Evolutionary conservation across 345 rosid genomes (phyloP).

Genomic region (Euphorbia tirucalli): DNA sequence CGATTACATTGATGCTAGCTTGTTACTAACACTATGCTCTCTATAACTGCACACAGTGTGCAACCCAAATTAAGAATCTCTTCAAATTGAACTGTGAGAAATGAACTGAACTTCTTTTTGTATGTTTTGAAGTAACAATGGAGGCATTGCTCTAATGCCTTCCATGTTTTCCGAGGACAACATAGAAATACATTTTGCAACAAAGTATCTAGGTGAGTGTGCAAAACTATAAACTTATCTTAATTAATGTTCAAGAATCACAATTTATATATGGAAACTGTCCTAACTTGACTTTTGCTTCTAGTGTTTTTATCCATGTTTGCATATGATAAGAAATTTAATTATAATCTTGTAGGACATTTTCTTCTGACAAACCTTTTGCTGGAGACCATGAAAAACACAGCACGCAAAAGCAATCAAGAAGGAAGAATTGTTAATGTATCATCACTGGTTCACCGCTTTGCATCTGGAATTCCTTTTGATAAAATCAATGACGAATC

Average conservation of each 20-base stretch:
- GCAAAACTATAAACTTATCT: no score
- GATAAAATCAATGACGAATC: slow-evolving; percentile 41
- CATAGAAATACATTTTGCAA: slow-evolving; percentile 31
- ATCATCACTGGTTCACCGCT: slow-evolving; percentile 39
- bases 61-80: no score
- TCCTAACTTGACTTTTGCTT: no score
- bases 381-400: slow-evolving; percentile 45
- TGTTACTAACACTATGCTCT: no score
- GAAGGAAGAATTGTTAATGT: slow-evolving; percentile 51
- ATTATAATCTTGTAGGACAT: no score
- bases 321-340: no score
- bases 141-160: slow-evolving; percentile 31
- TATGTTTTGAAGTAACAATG: slow-evolving; percentile 33
- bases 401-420: slow-evolving; percentile 31
- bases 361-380: slow-evolving; percentile 49
- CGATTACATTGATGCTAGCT: background rate
- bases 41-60: no score
- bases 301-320: no score
- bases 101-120: slow-evolving; percentile 3
- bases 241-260: no score
- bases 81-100: no score
- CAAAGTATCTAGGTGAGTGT: slow-evolving; percentile 28
- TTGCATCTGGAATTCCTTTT: slow-evolving; percentile 43
- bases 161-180: slow-evolving; percentile 36
- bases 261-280: no score